These are phyloP conservation scores for Trypanosoma congolense DNA, from an alignment of 208 protist species.

Conservation along the genomic window DNA sequence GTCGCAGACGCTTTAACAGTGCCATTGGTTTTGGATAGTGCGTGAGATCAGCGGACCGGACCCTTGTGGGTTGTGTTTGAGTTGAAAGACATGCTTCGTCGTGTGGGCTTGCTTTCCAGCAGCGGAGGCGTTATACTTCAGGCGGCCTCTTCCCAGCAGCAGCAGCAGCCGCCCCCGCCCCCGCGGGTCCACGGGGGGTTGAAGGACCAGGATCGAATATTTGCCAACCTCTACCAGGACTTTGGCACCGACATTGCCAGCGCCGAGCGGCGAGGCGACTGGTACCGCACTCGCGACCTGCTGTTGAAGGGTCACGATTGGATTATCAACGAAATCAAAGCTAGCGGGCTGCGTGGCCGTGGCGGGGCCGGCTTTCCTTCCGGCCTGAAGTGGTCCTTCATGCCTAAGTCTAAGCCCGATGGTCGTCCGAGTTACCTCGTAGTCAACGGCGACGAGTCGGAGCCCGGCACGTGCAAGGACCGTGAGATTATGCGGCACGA, in stretches of 20 bases:
- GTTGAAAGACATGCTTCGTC: constrained; percentile 15
- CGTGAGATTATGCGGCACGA: constrained; percentile 99
- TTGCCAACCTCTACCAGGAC: constrained; percentile 98
- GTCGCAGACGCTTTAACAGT: too few relatives aligned
- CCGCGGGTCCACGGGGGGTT: constrained; percentile 81
- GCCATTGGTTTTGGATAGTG: too few relatives aligned
- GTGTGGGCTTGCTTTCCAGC: constrained; percentile 35
- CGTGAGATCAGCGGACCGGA: neutral
- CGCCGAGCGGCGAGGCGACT: constrained; percentile 95
- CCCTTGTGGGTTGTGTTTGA: neutral
- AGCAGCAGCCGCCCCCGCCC: neutral
- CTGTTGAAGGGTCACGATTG: constrained; percentile 95
- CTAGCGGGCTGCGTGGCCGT: constrained; percentile 95
- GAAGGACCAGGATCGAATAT: constrained; percentile 97
- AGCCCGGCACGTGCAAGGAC: constrained; percentile 99
- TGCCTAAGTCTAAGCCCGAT: constrained; percentile 93
- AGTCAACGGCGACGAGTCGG: constrained; percentile 99
- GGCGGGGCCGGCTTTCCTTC: constrained; percentile 98
- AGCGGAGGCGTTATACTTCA: constrained; percentile 28
- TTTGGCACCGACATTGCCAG: constrained; percentile 90
- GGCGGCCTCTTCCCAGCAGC: neutral
- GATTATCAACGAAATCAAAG: constrained; percentile 97
- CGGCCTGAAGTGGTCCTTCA: constrained; percentile 99
- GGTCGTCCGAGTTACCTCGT: constrained; percentile 96
- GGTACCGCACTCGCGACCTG: constrained; percentile 97